Base-by-base conservation (phyloP, 495 filamentous ascomycete genomes). In the Daldinia concentrica region DNA sequence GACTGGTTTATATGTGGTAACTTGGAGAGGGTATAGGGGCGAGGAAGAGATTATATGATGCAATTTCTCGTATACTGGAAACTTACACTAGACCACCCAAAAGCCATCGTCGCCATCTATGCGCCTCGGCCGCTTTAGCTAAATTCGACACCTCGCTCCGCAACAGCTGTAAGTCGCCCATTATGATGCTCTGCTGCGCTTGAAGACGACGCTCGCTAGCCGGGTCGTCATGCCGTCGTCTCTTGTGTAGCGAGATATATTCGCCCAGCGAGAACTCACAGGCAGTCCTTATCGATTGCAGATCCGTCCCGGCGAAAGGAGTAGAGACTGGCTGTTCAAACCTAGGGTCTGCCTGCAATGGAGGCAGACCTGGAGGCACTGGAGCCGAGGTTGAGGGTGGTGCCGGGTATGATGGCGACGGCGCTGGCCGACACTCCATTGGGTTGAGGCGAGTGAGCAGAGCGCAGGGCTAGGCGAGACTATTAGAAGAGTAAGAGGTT, bases 81-180 rank as follows among this genome's bases (percentile, higher is more conserved):
- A 71, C 81, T 76, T 61, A 85, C 83, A 82, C 59, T 11, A 79
- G 60, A 0, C 79, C 81, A 15, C 83, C 82, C 8, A 84, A 39
- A 17, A 81, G 29, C 74, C 79, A 82, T 62, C 77, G 61, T 22
- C 82, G 74, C 82, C 81, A 85, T 58, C 83, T 68, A 43, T 79
- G 74, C 15, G 75, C 66, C 69, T 83, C 80, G 0, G 74, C 78
- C 22, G 59, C 59, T 63, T 76, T 77, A 15, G 76, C 64, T 24
- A 83, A 39, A 12, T 68, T 69, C 6, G 68, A 67, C 0, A 83
- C 77, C 55, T 79, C 73, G 6, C 69, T 36, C 7, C 76, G 41
- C 48, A 85, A 56, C 0, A 52, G 63, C 29, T 71, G 73, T 32
- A 85, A 61, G 41, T 82, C 79, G 8, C 61, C 72, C 5, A 79